Base-by-base conservation (phyloP, 129 eudicot genomes). In the Flaveria robusta region DNA sequence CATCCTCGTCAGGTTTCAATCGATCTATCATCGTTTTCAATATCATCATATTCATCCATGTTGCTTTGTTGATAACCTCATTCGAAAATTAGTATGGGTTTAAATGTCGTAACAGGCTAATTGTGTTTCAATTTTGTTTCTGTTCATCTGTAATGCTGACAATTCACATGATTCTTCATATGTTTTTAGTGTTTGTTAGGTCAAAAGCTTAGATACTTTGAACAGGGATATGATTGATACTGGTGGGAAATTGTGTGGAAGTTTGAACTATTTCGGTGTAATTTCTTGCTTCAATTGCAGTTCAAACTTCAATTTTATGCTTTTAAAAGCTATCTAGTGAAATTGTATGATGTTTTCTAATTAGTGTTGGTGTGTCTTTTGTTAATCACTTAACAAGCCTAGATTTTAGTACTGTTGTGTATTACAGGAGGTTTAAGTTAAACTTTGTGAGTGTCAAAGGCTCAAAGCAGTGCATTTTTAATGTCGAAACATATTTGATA, bases 1-100 rank as follows among this genome's bases (percentile, higher is more conserved):
- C 74, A 18, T 13, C 71, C 55, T 56, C 63, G 26, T 9, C 83
- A 80, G 83, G 83, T 80, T 74, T 55, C 13, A 55, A 55, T 55
- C 27, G 13, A 12, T 41, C 56, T 37, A 9, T 26, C 34, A 42
- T 45, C 69, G 42, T 27, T 74, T 27, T 74, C 71, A 12, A 62
- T 75, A 16, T 63, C 37, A 34, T 42, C 19, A 39, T 65, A 34
- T 45, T 75, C 37, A 22, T 68, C 45, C 39, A 77, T 77, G 45
- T 50, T 52, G 46, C 78, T 60, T 9, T 23, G 34, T 24, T 34
- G 4, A 34, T 34, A 34, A 34, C 39, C 7, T 34, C 39, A 34
- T 34, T 34, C 39, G 39, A 34, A 34, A 63, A 64, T 64, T 76
- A 29, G 16, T 1, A 29, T 31, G 49, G 24, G 43, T 77, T 77